phyloP scores from a whole-genome alignment of 2,329 filamentous ascomycete species.

The Hypoxylon sp. region DNA sequence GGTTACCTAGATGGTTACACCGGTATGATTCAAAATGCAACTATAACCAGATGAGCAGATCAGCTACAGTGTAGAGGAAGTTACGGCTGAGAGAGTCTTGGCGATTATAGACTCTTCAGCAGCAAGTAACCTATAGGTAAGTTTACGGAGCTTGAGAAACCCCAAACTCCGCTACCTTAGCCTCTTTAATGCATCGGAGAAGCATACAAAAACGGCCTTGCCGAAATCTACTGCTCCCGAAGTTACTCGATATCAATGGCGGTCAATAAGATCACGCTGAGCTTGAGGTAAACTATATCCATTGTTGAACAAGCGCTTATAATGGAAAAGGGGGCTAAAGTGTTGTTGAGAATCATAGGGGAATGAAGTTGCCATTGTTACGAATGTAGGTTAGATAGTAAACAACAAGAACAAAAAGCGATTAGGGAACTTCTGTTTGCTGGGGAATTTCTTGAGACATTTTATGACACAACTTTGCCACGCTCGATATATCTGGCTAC shows the following conservation, averaged over 20 bases:
- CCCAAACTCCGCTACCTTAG: background rate
- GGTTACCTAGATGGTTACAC: background rate
- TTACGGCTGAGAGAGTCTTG: background rate
- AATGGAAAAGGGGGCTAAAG: background rate
- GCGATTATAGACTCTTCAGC: background rate
- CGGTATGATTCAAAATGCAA: background rate
- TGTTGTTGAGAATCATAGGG: background rate
- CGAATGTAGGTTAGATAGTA: background rate
- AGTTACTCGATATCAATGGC: background rate
- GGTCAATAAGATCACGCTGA: background rate
- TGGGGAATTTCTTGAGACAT: no score
- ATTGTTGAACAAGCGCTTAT: background rate
- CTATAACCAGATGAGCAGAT: background rate
- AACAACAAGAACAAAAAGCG: background rate
- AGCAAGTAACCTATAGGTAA: background rate
- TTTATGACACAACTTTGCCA: background rate
- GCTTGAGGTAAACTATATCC: background rate
- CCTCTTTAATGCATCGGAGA: background rate
- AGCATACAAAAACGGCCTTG: background rate
- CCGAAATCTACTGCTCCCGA: background rate
- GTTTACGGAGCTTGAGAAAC: background rate
- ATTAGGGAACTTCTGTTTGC: background rate
- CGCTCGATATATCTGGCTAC: background rate
- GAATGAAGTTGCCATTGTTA: background rate
- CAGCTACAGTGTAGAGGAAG: background rate